Evolutionary conservation across 108 stramenopile genomes (phyloP).

Genomic region (Conticribra weissflogii): DNA sequence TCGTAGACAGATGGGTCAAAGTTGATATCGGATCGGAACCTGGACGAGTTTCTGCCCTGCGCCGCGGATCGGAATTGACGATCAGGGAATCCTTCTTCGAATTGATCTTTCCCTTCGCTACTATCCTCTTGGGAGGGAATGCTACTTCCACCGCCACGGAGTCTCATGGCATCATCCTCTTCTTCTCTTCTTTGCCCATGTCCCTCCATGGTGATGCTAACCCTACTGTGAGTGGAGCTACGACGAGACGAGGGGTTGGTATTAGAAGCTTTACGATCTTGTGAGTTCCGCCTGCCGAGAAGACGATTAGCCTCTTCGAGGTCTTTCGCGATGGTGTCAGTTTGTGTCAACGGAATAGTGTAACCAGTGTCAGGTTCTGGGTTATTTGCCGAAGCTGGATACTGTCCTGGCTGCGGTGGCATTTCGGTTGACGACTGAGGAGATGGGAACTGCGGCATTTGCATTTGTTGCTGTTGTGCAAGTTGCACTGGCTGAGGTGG

Average conservation of each 20-base stretch:
- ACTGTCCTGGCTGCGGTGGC: no score
- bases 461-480: no score
- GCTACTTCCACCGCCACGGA: constrained; percentile 17
- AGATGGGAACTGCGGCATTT: no score
- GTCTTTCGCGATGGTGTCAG: not conserved
- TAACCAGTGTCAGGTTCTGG: no score
- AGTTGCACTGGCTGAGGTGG: no score
- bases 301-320: not conserved
- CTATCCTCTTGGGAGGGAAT: not conserved
- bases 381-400: no score
- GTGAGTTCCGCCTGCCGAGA: not conserved
- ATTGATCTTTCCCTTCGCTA: not conserved
- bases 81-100: not conserved
- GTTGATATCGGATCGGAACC: not conserved
- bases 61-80: no score
- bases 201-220: not conserved
- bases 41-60: no score
- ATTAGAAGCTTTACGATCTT: no score
- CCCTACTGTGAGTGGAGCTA: not conserved
- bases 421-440: no score
- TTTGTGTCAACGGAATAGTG: no score
- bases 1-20: constrained; percentile 1
- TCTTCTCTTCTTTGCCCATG: not conserved
- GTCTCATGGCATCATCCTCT: constrained; percentile 16
- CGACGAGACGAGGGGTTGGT: not conserved